Base-by-base conservation (phyloP, 345 rosid genomes). In the Eucalyptus sp. region DNA sequence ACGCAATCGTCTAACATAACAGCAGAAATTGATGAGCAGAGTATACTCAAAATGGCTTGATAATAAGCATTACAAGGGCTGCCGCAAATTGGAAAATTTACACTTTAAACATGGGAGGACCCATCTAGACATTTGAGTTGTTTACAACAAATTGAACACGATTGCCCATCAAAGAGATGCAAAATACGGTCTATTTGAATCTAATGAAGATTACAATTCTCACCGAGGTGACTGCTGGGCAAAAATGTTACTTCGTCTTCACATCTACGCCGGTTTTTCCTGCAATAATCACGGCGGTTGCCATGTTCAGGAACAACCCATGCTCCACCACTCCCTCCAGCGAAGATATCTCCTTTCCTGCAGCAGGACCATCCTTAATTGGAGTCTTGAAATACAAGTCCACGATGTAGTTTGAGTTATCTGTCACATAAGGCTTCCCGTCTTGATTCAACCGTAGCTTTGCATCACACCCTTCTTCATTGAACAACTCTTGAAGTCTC, bases 261-360 rank as follows among this genome's bases (percentile, higher is more conserved):
- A 97, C 93, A 87, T 95, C 97, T 62, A 97, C 95, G 3, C 99
- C 99, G 2, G 79, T 92, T 89, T 93, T 96, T 13, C 99, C 98
- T 3, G 99, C 99, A 84, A 98, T 94, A 56, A 98, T 97, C 18
- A 96, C 99, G 1, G 97, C 94, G 1, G 99, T 97, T 2, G 99
- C 97, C 99, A 98, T 97, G 84, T 98, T 95, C 89, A 98, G 90
- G 88, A 98, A 97, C 93, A 98, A 87, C 5, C 99, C 99, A 50
- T 98, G 99, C 91, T 97, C 99, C 88, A 97, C 99, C 13, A 97
- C 99, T 10, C 99, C 99, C 87, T 96, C 96, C 88, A 96, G 90
- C 68, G 91, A 92, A 14, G 93, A 93, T 52, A 98, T 98, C 91
- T 95, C 99, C 90, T 92, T 96, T 68, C 95, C 99, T n/a, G 99